Conservation (phyloP, 2,329 filamentous ascomycete genomes). For the Cercospora sp. region DNA sequence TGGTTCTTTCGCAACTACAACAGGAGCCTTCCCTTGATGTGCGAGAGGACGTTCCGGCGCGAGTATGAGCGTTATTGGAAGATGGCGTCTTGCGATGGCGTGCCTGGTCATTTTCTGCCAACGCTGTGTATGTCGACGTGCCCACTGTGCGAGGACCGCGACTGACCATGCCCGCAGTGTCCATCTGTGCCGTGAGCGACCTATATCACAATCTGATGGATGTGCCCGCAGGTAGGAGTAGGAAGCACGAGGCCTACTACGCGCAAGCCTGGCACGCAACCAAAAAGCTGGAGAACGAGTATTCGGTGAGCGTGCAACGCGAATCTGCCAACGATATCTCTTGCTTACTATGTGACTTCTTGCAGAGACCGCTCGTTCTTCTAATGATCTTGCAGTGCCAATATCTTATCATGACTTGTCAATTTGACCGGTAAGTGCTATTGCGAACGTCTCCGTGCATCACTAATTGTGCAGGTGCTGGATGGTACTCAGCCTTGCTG, state of each 20-base stretch:
- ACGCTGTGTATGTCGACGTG: not conserved
- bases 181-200: slow-evolving; percentile 10
- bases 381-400: not conserved
- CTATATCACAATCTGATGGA: not conserved
- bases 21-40: slow-evolving; percentile 5
- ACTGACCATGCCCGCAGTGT: not conserved
- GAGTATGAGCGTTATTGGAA: slow-evolving; percentile 15
- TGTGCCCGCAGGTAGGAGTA: not conserved
- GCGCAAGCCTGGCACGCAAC: slow-evolving; percentile 4
- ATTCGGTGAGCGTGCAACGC: slow-evolving; percentile 1
- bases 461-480: slow-evolving; percentile 8
- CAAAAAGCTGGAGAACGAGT: slow-evolving; percentile 10
- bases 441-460: not conserved
- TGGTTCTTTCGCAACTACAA: slow-evolving; percentile 4
- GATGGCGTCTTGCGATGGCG: slow-evolving; percentile 7
- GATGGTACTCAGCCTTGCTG: slow-evolving; percentile 11
- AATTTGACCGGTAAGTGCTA: slow-evolving; percentile 16
- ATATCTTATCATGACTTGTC: slow-evolving; percentile 13
- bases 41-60: slow-evolving; percentile 11
- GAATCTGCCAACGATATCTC: not conserved
- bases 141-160: not conserved
- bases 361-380: not conserved
- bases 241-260: slow-evolving; percentile 11
- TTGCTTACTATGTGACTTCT: not conserved
- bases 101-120: slow-evolving; percentile 1